Base-by-base conservation (phyloP, 176 grass and related monocot genomes). In the Zoysia japonica region DNA sequence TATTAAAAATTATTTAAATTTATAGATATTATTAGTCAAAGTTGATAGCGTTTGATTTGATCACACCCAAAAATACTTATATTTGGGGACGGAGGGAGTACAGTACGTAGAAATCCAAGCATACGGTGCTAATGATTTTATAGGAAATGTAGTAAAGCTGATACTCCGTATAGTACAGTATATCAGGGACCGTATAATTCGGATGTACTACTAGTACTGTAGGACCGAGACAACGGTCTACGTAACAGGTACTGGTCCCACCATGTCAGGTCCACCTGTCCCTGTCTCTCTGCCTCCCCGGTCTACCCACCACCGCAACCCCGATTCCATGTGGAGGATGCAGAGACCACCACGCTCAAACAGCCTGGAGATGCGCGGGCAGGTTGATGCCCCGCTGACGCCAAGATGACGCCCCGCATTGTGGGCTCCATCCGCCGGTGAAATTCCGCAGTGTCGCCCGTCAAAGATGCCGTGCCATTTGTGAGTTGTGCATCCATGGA, bases 331-430 rank as follows among this genome's bases (percentile, higher is more conserved):
- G 84, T 68, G 77, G 51, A n/a, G 11, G 17, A 47, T 47, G 47
- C 44, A 9, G 15, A 36, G 17, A n/a, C 43, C 7, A 17, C 72
- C 56, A 8, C 35, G 44, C 11, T 6, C 38, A 48, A 35, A 17
- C 76, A 62, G 47, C 68, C 67, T 60, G 53, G 68, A 47, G 28
- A 36, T 66, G 40, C 19, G 11, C 41, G 39, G 17, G 2, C 43
- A 45, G 59, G 72, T 19, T 81, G 66, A 67, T 50, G 72, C 28
- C 59, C 6, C 63, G 43, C 82, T 72, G 87, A 76, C 82, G 15
- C 38, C 72, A 77, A 9, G 14, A 28, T 85, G 87, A 89, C 60
- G 61, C 9, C 36, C 19, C 1, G 7, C 13, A 2, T 49, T 40
- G 49, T 28, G 75, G 65, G 47, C 17, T 47, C 62, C 70, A 76